Conservation (phyloP, 129 eudicot genomes). For the Lonicera japonica region DNA sequence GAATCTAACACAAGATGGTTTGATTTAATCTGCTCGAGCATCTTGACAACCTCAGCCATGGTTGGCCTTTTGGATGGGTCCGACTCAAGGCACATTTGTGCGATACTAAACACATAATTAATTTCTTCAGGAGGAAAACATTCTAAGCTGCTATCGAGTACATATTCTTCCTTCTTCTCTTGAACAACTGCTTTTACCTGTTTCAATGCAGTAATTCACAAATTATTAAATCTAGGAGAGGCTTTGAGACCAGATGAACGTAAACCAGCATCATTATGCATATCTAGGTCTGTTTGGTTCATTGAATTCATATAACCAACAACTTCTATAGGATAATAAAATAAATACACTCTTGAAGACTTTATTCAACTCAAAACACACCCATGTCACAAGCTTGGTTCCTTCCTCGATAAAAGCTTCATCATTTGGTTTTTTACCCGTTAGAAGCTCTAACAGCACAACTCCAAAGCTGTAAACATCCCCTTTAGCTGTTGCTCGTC, state of each 20-base stretch:
- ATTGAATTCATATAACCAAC: no score
- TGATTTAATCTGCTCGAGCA: conserved; percentile 64
- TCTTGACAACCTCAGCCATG: conserved; percentile 74
- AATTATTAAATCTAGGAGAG: not conserved
- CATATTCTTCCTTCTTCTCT: conserved; percentile 72
- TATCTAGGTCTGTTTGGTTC: no score
- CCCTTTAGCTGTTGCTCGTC: conserved; percentile 87
- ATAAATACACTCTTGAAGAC: conserved; percentile 1
- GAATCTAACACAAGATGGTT: conserved; percentile 21
- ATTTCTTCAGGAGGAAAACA: conserved; percentile 42
- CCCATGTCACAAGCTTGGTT: conserved; percentile 90
- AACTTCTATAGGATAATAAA: no score
- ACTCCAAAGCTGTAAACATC: conserved; percentile 96
- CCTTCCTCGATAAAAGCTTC: conserved; percentile 88
- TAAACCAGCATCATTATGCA: no score
- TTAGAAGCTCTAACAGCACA: conserved; percentile 79
- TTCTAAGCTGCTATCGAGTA: conserved; percentile 55
- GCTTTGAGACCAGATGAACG: no score
- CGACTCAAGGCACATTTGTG: conserved; percentile 72
- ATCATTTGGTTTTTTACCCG: conserved; percentile 81
- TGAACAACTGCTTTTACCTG: conserved; percentile 88
- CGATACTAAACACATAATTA: conserved; percentile 47
- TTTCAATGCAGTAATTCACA: conserved; percentile 2
- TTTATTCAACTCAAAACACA: conserved; percentile 26
- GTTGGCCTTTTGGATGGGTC: conserved; percentile 79